These are phyloP conservation scores for Cucurbita argyrosperma DNA, from an alignment of 306 rosid genomes.

Conservation along the genomic window DNA sequence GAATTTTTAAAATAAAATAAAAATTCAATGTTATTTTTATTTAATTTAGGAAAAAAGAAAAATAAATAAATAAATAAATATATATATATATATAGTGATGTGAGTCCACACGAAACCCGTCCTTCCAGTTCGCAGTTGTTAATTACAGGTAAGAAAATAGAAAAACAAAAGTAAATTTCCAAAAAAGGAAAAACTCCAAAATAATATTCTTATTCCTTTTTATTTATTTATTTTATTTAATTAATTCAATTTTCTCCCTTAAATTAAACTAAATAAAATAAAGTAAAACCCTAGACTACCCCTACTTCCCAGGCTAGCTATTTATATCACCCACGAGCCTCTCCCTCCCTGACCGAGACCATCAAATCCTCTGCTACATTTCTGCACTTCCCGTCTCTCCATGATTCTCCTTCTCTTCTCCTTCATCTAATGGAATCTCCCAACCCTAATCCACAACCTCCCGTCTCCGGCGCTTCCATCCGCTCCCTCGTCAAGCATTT, in stretches of 20 bases:
- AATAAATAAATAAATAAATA: neutral
- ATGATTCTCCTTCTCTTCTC: neutral
- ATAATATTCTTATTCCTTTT: neutral
- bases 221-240: neutral
- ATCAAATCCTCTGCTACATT: slow-evolving; percentile 24
- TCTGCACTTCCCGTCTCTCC: slow-evolving; percentile 10
- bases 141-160: neutral
- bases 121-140: neutral
- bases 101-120: neutral
- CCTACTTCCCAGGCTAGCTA: slow-evolving; percentile 42
- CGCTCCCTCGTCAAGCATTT: slow-evolving; percentile 61
- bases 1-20: too few species aligned
- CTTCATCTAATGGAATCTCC: neutral
- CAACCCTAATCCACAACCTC: slow-evolving; percentile 18
- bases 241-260: neutral
- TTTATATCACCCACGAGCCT: slow-evolving; percentile 45
- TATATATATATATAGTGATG: too few species aligned
- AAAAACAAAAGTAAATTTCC: neutral
- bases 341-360: slow-evolving; percentile 18
- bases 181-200: neutral
- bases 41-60: too few species aligned
- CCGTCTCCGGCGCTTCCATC: slow-evolving; percentile 40
- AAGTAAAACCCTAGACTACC: slow-evolving; percentile 42
- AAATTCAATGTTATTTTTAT: too few species aligned
- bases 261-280: slow-evolving; percentile 17